Evolutionary conservation across 169 alveolate genomes (phyloP).

Genomic region (Plasmodium gonderi): DNA sequence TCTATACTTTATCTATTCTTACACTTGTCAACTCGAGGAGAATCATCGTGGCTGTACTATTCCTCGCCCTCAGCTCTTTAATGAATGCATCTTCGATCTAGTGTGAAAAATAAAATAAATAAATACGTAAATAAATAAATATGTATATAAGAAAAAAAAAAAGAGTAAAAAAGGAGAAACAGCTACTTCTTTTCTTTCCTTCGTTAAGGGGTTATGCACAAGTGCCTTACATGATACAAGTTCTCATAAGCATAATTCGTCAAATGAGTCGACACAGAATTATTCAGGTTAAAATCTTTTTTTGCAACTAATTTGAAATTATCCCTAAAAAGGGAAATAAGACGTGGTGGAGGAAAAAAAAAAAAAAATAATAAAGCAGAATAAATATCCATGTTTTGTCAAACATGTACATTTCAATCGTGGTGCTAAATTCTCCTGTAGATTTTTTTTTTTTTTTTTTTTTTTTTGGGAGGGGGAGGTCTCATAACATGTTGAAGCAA

Average conservation of each 20-base stretch:
- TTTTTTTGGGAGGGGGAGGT: no score
- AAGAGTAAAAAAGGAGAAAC: not conserved
- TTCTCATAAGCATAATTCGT: constrained; percentile 18
- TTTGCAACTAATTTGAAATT: constrained; percentile 8
- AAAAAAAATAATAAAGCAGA: no score
- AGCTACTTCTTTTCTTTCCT: not conserved
- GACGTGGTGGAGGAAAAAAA: not conserved
- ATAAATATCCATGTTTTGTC: not conserved
- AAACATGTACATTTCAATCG: not conserved
- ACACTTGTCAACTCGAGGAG: constrained; percentile 28
- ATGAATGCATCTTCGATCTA: constrained; percentile 63
- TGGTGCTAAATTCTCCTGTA: not conserved
- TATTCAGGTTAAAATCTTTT: not conserved
- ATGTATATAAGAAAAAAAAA: not conserved
- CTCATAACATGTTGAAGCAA: no score
- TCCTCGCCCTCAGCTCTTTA: constrained; percentile 14
- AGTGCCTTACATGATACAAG: not conserved
- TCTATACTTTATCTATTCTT: not conserved
- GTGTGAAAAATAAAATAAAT: not conserved
- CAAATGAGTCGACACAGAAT: constrained; percentile 18
- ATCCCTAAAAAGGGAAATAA: constrained; percentile 9
- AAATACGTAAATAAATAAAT: not conserved
- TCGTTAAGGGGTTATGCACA: not conserved
- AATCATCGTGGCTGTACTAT: constrained; percentile 50
- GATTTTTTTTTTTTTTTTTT: not conserved